These are phyloP conservation scores for Kwoniella shivajii DNA, from an alignment of 1,284 basidiomycete species.

Conservation along the genomic window DNA sequence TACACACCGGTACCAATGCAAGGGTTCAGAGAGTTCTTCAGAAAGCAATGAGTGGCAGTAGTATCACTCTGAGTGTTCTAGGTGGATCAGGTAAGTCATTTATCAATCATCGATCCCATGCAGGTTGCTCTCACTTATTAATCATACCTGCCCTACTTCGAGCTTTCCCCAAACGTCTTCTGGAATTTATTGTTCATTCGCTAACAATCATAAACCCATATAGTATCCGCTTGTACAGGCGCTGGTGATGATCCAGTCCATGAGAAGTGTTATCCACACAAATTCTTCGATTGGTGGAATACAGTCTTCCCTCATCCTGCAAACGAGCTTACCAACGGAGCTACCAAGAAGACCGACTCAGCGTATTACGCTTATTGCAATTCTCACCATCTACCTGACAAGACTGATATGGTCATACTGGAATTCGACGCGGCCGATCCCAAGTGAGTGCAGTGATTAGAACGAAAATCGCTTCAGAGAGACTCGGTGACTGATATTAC, in stretches of 20 bases:
- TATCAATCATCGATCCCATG: no score
- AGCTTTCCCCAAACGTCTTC: neutral
- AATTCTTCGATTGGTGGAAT: conserved; percentile 95
- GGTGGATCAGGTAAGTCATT: conserved; percentile 82
- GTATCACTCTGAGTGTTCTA: conserved; percentile 85
- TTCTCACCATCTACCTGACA: conserved; percentile 84
- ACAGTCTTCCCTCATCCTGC: conserved; percentile 89
- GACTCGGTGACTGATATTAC: conserved; percentile 1
- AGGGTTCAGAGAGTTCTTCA: conserved; percentile 79
- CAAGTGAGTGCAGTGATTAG: conserved; percentile 63
- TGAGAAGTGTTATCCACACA: conserved; percentile 80
- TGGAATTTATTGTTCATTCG: neutral
- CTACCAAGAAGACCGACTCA: conserved; percentile 82
- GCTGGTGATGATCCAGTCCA: conserved; percentile 88
- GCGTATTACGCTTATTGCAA: conserved; percentile 92
- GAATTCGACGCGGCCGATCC: conserved; percentile 89
- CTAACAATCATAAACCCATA: no score
- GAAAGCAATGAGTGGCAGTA: conserved; percentile 79
- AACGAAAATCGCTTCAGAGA: no score
- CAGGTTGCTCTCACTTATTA: no score
- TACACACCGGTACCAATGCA: conserved; percentile 80
- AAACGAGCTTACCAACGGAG: conserved; percentile 92
- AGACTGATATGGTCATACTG: conserved; percentile 86
- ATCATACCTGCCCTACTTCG: no score
- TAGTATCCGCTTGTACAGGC: conserved; percentile 89